A percentile compares a stretch with the other conserved stretches of the same genome.
Evolutionary conservation across 768 basidiomycete genomes (phyloP).

Genomic region (Auriscalpium microsporum): DNA sequence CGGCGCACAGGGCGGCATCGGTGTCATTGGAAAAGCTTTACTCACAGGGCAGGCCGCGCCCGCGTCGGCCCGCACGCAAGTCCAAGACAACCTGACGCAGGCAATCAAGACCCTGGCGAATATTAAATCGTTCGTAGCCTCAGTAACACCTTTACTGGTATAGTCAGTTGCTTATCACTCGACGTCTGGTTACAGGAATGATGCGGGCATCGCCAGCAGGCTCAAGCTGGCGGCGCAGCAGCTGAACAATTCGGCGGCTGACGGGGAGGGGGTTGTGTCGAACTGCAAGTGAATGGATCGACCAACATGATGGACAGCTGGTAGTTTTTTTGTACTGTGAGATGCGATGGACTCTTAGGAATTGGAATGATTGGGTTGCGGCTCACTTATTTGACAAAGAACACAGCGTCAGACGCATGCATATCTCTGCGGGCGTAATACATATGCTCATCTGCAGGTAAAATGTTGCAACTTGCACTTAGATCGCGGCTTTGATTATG

Average conservation of each 20-base stretch:
- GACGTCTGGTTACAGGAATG: not conserved
- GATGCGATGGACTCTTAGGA: not conserved
- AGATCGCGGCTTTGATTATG: too few species aligned
- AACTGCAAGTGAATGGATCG: not conserved
- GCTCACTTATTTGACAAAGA: not conserved
- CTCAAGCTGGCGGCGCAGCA: not conserved
- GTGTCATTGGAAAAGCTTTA: not conserved
- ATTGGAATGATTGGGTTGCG: not conserved
- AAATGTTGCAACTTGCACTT: too few species aligned
- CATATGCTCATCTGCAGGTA: too few species aligned
- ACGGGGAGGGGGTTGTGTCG: not conserved
- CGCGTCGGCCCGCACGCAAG: not conserved
- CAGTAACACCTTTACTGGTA: not conserved
- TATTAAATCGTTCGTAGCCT: not conserved
- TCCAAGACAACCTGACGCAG: not conserved
- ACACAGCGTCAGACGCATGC: not conserved
- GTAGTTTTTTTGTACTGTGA: too few species aligned
- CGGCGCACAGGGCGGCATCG: not conserved
- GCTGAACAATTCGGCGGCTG: not conserved
- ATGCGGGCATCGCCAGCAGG: not conserved
- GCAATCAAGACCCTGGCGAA: not conserved
- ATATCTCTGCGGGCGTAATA: too few species aligned
- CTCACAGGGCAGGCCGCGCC: not conserved
- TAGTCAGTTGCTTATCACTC: constrained; percentile 7
- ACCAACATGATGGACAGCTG: not conserved